phyloP scores from a whole-genome alignment of 805 yeast genomes.

The Candida bentonensis region DNA sequence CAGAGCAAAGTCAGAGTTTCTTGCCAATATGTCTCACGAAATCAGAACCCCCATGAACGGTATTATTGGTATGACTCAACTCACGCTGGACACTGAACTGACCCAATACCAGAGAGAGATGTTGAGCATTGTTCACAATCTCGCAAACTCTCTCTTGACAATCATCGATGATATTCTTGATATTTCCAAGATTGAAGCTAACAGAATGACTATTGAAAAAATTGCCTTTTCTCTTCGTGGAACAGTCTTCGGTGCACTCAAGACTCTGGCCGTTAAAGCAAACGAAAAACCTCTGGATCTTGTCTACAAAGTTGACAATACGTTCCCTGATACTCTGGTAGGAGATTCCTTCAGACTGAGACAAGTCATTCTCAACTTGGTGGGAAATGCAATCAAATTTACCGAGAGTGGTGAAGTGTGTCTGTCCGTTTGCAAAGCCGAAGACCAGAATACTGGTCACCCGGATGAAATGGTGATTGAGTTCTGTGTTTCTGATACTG shows the following conservation, averaged over 20 bases:
- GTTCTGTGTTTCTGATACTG: constrained; percentile 81
- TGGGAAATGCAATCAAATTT: constrained; percentile 83
- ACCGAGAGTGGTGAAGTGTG: constrained; percentile 74
- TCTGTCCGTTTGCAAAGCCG: constrained; percentile 53
- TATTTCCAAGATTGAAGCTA: constrained; percentile 87
- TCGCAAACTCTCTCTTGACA: constrained; percentile 73
- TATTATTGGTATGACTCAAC: constrained; percentile 84
- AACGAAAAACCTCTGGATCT: constrained; percentile 73
- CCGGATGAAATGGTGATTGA: constrained; percentile 46
- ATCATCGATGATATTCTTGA: constrained; percentile 84
- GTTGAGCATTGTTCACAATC: constrained; percentile 77
- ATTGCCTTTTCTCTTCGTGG: constrained; percentile 78
- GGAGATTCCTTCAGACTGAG: constrained; percentile 84
- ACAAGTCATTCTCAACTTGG: constrained; percentile 73
- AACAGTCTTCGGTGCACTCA: constrained; percentile 79
- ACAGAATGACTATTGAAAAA: constrained; percentile 84
- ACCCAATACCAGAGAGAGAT: constrained; percentile 87
- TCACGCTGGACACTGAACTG: constrained; percentile 74
- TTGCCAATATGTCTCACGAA: constrained; percentile 81
- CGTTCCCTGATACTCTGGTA: constrained; percentile 74
- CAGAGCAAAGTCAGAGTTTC: constrained; percentile 76
- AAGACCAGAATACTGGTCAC: constrained; percentile 19
- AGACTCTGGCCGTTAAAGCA: constrained; percentile 80
- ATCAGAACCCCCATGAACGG: constrained; percentile 89
- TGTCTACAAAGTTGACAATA: constrained; percentile 68